phyloP scores from a whole-genome alignment of 2,329 filamentous ascomycete genomes.

The Cryphonectria parasitica region DNA sequence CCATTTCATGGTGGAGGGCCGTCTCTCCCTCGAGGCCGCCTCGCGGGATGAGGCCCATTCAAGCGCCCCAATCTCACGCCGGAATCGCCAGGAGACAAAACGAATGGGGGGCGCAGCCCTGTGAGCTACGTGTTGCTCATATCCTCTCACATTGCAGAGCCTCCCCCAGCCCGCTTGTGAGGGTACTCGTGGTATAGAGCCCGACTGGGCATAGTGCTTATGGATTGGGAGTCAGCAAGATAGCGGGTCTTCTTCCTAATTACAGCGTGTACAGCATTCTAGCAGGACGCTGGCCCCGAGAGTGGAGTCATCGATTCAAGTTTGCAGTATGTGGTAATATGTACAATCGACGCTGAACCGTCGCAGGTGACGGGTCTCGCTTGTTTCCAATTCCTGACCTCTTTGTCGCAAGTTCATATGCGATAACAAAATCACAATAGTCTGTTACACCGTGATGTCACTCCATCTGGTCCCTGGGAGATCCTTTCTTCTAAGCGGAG shows the following conservation, averaged over 20 bases:
- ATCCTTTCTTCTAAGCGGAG: background rate
- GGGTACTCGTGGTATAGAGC: slow-evolving; percentile 1
- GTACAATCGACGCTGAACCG: background rate
- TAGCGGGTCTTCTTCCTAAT: background rate
- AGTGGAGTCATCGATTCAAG: background rate
- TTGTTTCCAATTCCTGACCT: background rate
- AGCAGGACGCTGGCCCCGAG: no score
- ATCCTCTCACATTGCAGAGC: background rate
- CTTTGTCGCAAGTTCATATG: background rate
- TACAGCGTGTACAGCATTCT: background rate
- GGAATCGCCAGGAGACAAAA: background rate
- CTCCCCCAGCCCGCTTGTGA: background rate
- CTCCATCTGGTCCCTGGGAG: background rate
- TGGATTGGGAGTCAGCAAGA: no score
- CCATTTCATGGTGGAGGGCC: background rate
- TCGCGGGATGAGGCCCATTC: background rate
- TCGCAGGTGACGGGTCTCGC: background rate
- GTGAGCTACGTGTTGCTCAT: background rate
- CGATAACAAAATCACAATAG: background rate
- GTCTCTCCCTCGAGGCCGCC: background rate
- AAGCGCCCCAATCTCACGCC: background rate
- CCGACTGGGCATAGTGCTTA: slow-evolving; percentile 12
- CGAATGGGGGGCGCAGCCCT: background rate
- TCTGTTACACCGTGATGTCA: background rate
- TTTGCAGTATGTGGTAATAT: background rate